phyloP scores from a whole-genome alignment of 441 rosid genomes.

The Metrosideros polymorpha region DNA sequence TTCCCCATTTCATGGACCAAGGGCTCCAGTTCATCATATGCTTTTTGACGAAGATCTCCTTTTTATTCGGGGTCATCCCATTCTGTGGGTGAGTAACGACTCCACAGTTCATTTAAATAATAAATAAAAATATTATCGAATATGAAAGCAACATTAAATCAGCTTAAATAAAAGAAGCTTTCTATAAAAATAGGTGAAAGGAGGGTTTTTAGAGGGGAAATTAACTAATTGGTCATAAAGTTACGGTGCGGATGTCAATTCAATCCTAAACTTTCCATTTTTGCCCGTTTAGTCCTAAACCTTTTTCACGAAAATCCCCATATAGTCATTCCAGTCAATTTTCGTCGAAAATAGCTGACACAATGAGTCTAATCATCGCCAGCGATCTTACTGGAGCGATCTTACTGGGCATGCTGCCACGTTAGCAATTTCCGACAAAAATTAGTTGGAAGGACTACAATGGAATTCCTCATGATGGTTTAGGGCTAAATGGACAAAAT shows the following conservation, averaged over 20 bases:
- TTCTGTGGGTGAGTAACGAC: neutral
- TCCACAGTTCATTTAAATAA: neutral
- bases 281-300: fast-evolving
- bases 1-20: neutral
- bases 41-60: neutral
- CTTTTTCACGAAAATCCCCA: neutral
- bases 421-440: neutral
- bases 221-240: fast-evolving
- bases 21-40: neutral
- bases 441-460: neutral
- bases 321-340: fast-evolving
- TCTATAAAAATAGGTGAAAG: neutral
- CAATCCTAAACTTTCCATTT: fast-evolving
- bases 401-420: fast-evolving
- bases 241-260: neutral
- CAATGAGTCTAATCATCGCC: too few species aligned
- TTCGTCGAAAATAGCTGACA: fast-evolving
- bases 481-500: neutral
- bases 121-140: neutral
- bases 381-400: too few species aligned
- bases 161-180: neutral
- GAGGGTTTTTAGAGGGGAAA: neutral
- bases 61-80: neutral
- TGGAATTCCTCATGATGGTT: neutral
- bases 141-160: neutral